A percentile compares a stretch with the other conserved stretches of the same genome.
Evolutionary conservation across 306 rosid species (phyloP).

Genomic region (Spatholobus suberectus): DNA sequence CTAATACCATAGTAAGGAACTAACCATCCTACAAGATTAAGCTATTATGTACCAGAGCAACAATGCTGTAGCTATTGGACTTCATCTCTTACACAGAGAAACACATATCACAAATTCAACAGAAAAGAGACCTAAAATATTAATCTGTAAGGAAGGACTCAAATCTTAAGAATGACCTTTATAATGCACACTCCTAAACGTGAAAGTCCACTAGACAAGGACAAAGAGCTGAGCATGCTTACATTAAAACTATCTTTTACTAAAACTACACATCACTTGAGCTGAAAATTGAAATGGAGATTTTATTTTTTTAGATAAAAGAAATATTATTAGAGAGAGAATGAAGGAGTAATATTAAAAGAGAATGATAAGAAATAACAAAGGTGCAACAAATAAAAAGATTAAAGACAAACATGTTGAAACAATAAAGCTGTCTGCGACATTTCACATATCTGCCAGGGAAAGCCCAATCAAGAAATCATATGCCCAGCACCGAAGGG

Average conservation of each 20-base stretch:
- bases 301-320: not conserved
- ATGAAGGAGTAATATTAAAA: not conserved
- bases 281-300: not conserved
- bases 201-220: not conserved
- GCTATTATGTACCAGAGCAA: conserved; percentile 1
- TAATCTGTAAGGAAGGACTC: conserved; percentile 9
- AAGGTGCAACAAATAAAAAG: not conserved
- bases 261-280: not conserved
- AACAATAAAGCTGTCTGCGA: not conserved
- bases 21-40: conserved; percentile 11
- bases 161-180: conserved; percentile 3
- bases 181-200: not conserved
- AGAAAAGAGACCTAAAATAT: conserved; percentile 9
- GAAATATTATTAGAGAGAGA: not conserved
- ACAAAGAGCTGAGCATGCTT: not conserved
- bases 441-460: not conserved
- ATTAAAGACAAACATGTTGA: not conserved
- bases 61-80: not conserved
- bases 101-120: conserved; percentile 11
- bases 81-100: not conserved
- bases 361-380: not conserved
- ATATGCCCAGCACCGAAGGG: not conserved
- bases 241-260: not conserved
- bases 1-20: conserved; percentile 4
- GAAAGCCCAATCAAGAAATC: not conserved